Evolutionary conservation across 169 alveolate genomes (phyloP).

Genomic region (Eimeria brunetti): DNA sequence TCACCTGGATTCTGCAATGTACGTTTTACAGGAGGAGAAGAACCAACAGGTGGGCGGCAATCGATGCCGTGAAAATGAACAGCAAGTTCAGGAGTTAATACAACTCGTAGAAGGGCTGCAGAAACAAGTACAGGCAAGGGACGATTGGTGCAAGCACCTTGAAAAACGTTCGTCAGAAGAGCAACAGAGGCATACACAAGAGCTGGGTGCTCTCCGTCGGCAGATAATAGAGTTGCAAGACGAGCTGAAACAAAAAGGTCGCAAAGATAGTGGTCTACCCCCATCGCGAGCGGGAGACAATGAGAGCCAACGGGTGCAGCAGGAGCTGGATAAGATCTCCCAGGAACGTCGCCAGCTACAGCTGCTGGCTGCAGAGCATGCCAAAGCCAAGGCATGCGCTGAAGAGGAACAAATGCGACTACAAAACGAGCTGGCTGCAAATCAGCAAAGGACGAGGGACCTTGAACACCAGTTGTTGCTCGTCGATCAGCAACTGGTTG

Average conservation of each 20-base stretch:
- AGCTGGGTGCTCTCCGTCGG: conserved; percentile 56
- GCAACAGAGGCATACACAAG: conserved; percentile 23
- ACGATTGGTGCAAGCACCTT: conserved; percentile 55
- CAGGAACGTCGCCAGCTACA: conserved; percentile 47
- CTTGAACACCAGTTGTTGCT: conserved; percentile 56
- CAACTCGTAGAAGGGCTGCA: conserved; percentile 51
- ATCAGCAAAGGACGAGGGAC: conserved; percentile 44
- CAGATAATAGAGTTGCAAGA: conserved; percentile 30
- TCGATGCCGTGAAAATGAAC: conserved; percentile 4
- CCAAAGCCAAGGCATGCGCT: conserved; percentile 51
- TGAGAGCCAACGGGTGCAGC: conserved; percentile 22
- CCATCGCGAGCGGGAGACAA: not conserved
- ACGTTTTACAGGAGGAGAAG: not conserved
- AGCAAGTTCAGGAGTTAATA: conserved; percentile 23
- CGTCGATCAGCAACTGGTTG: conserved; percentile 51
- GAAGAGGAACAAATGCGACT: conserved; percentile 46
- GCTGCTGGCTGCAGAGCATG: conserved; percentile 59
- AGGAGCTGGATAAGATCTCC: conserved; percentile 12
- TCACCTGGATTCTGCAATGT: not conserved
- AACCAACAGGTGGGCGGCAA: not conserved
- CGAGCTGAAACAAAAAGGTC: conserved; percentile 8
- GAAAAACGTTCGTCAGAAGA: conserved; percentile 48
- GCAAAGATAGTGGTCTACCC: not conserved
- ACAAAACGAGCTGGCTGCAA: conserved; percentile 59
- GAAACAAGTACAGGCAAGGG: conserved; percentile 62